Evolutionary conservation across 306 rosid species (phyloP).

Genomic region (cucumber (Cucumis sativus)): DNA sequence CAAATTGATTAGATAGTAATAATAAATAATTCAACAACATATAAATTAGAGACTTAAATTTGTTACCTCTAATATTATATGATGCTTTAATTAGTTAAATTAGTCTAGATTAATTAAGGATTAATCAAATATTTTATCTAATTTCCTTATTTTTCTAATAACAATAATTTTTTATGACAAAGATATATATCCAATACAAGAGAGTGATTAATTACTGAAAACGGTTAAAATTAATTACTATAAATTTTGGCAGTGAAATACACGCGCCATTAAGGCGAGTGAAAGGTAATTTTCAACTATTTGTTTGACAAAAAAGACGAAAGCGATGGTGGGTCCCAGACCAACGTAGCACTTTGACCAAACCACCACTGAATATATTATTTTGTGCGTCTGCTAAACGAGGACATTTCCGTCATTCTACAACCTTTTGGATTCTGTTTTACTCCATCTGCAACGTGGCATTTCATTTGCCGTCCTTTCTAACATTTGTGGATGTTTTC

Average conservation of each 20-base stretch:
- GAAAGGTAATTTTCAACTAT: not conserved
- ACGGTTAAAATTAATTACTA: not conserved
- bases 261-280: not conserved
- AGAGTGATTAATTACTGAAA: not conserved
- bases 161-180: too few species aligned
- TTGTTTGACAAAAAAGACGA: not conserved
- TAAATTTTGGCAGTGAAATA: not conserved
- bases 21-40: too few species aligned
- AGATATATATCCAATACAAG: not conserved
- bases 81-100: too few species aligned
- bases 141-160: too few species aligned
- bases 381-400: not conserved
- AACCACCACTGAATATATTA: not conserved
- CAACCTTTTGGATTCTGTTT: not conserved
- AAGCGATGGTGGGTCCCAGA: not conserved
- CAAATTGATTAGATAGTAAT: too few species aligned
- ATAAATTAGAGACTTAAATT: too few species aligned
- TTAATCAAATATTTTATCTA: too few species aligned
- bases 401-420: not conserved
- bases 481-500: not conserved
- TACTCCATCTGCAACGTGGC: conserved; percentile 3
- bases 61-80: too few species aligned
- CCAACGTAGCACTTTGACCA: conserved; percentile 3
- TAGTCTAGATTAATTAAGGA: too few species aligned
- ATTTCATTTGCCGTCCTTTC: not conserved